phyloP scores from a whole-genome alignment of 345 rosid species.

The Pugionium cornutum region DNA sequence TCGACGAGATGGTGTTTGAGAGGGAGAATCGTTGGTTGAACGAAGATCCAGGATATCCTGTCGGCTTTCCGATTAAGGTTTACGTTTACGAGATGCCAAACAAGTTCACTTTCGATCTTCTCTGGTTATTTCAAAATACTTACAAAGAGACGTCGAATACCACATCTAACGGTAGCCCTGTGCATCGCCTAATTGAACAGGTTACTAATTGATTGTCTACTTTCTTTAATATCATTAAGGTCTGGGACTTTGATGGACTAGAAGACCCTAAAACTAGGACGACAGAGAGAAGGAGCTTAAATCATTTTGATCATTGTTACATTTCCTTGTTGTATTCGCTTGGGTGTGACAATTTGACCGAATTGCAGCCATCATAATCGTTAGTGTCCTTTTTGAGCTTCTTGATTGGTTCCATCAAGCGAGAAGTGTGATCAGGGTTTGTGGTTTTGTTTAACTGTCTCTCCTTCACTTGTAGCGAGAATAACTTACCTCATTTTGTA shows the following conservation, averaged over 20 bases:
- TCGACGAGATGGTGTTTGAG: slow-evolving; percentile 49
- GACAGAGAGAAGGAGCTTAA: slow-evolving; percentile 1
- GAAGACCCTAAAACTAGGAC: neutral
- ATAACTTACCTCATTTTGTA: neutral
- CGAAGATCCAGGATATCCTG: slow-evolving; percentile 51
- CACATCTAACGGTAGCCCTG: slow-evolving; percentile 97
- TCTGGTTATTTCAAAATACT: slow-evolving; percentile 65
- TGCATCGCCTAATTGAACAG: slow-evolving; percentile 92
- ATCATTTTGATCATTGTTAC: slow-evolving; percentile 4
- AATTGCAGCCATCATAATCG: neutral
- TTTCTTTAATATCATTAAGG: neutral
- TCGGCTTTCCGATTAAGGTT: slow-evolving; percentile 62
- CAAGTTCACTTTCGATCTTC: slow-evolving; percentile 83
- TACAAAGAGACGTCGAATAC: slow-evolving; percentile 75
- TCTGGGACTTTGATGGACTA: neutral
- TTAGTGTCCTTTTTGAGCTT: neutral
- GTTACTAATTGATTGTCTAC: slow-evolving; percentile 24
- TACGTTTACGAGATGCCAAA: slow-evolving; percentile 89
- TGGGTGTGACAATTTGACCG: neutral
- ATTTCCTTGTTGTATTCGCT: neutral
- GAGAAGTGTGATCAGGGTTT: neutral
- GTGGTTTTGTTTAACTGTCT: slow-evolving; percentile 10
- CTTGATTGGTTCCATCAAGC: neutral
- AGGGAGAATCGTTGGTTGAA: slow-evolving; percentile 50
- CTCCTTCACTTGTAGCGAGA: neutral